Evolutionary conservation across 371 early-diverging fungal genomes (phyloP), one percentile per base, ranked within the genome.

Genomic region (Mucor circinelloides): DNA sequence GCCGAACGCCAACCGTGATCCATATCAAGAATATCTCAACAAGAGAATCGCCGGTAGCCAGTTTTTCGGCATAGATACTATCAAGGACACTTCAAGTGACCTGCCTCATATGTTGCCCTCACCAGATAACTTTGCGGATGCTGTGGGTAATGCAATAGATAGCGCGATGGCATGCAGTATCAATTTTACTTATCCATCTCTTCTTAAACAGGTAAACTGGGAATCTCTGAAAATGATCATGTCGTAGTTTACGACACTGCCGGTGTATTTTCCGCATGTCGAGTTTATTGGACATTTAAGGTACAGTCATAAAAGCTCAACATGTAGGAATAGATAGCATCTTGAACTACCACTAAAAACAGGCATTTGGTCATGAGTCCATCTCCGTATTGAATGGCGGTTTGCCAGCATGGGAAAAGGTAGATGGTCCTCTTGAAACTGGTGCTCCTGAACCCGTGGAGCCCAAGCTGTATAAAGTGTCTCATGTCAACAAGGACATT

Each of bases 361-460:
- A 89, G 85, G 93, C 86, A 10, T 95, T 96, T 87, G 95, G 95
- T 3, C 96, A 96, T 69, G 64, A 86, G 30, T 85, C 89, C 13
- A 88, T 96, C 5, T 92, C 94, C 27, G 89, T 98, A 6, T 77
- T 98, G 55, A 89, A 96, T 59, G 98, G 97, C 23, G 97, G 98
- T 5, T 70, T 98, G 30, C 86, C 87, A 15, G 83, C 84, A 54
- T 98, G 98, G 98, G 72, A 80, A 10, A 75, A 71, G 3, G 90
- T 85, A 10, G 82, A 81, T 17, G 82, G 83, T 0, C 73, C 83
- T 9, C 58, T 61, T 15, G 80, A 77, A 60, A 69, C 58, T 2
- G 76, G 73, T 17, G 15, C 23, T 6, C 68, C 68, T 25, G 28
- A 56, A 15, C 21, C 61, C 0, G 56, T 76, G 1, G 40, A 71